These are phyloP conservation scores for Candida sp. DNA, from an alignment of 1,139 yeast genomes.

Conservation along the genomic window DNA sequence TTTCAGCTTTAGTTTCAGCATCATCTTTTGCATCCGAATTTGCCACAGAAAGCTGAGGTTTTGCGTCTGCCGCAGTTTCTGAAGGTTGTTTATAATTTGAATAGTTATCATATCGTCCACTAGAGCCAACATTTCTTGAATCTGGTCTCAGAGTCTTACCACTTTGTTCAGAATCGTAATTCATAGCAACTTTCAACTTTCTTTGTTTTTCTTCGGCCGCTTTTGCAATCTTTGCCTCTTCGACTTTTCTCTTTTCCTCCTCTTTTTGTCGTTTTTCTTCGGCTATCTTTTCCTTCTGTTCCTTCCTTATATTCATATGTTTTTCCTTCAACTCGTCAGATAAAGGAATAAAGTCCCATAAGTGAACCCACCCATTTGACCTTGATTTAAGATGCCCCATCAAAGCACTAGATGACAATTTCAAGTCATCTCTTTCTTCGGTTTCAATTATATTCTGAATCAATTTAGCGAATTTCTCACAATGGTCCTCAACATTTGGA, in stretches of 20 bases:
- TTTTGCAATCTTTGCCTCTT: conserved; percentile 14
- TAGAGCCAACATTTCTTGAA: conserved; percentile 14
- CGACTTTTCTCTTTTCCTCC: conserved; percentile 13
- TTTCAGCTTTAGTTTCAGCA: conserved; percentile 1
- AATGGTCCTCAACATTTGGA: conserved; percentile 70
- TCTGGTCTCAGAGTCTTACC: conserved; percentile 15
- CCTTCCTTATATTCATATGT: conserved; percentile 17
- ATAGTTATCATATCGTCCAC: conserved; percentile 29
- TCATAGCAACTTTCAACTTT: conserved; percentile 9
- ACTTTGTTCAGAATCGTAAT: conserved; percentile 19
- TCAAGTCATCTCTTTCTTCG: conserved; percentile 79
- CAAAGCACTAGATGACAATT: conserved; percentile 74
- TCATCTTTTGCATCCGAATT: conserved; percentile 4
- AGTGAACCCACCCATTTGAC: conserved; percentile 51
- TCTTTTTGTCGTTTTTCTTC: conserved; percentile 17
- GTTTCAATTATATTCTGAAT: conserved; percentile 45
- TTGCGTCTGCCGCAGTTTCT: conserved; percentile 4
- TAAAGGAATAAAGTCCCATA: conserved; percentile 56
- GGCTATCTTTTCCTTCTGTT: conserved; percentile 11
- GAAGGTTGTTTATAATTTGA: conserved; percentile 18
- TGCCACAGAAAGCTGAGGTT: conserved; percentile 2
- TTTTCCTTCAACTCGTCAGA: conserved; percentile 25
- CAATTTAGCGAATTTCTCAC: conserved; percentile 47
- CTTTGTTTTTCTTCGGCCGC: conserved; percentile 11
- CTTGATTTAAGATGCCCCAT: conserved; percentile 68